A percentile compares a stretch with the other conserved stretches of the same genome.
Conservation (phyloP, 1,139 yeast genomes). For the Lodderomyces parapsilosis region DNA sequence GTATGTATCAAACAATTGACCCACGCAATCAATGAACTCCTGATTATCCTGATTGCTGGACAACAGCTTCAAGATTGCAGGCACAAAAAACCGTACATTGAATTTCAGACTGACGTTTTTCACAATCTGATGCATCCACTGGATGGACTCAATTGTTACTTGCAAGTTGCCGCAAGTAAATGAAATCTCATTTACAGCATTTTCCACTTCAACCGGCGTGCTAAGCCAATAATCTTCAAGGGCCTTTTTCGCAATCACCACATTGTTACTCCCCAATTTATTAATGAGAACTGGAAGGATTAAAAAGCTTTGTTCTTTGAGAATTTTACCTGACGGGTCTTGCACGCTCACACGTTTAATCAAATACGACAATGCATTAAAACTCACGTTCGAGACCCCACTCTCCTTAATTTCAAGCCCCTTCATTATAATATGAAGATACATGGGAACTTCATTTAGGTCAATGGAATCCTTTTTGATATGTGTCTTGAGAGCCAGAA, state of each 20-base stretch:
- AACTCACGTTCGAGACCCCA: conserved; percentile 49
- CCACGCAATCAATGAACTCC: conserved; percentile 9
- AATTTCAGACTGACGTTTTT: conserved; percentile 32
- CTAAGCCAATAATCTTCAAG: conserved; percentile 70
- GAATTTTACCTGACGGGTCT: conserved; percentile 45
- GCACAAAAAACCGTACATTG: conserved; percentile 29
- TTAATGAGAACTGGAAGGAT: conserved; percentile 60
- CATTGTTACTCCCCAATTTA: conserved; percentile 44
- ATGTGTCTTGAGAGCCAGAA: conserved; percentile 60
- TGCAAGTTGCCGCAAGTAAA: conserved; percentile 43
- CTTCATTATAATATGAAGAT: conserved; percentile 55
- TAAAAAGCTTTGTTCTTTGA: conserved; percentile 47
- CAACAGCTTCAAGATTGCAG: conserved; percentile 13
- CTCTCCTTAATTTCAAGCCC: conserved; percentile 44
- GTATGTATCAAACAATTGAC: conserved; percentile 23
- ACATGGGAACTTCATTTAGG: conserved; percentile 48
- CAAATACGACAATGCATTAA: conserved; percentile 71
- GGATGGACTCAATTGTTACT: conserved; percentile 44
- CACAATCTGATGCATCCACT: conserved; percentile 34
- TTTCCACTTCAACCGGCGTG: conserved; percentile 56
- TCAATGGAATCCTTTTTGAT: conserved; percentile 68
- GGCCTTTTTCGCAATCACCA: conserved; percentile 49
- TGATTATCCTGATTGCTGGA: conserved; percentile 5
- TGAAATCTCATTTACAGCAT: conserved; percentile 48
- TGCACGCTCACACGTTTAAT: conserved; percentile 77